phyloP scores from a whole-genome alignment of 1,139 yeast species.

The Yarrowia galli region DNA sequence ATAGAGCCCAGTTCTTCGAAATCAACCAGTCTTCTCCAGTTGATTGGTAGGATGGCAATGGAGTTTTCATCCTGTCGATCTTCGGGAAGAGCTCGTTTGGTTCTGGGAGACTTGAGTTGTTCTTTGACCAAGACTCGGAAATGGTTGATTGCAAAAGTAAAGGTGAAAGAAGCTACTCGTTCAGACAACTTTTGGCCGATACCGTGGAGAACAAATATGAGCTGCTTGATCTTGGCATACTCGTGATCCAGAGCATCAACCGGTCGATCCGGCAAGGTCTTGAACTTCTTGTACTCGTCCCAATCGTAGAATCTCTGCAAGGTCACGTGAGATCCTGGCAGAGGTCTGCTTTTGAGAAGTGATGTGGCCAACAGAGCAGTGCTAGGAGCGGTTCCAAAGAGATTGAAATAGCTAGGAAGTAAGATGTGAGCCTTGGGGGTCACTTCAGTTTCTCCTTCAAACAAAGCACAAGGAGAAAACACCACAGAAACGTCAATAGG shows the following conservation, averaged over 20 bases:
- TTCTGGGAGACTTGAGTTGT: slow-evolving; percentile 46
- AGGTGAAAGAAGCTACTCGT: slow-evolving; percentile 80
- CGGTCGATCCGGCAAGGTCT: slow-evolving; percentile 47
- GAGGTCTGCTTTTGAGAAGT: slow-evolving; percentile 46
- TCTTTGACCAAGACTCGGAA: slow-evolving; percentile 57
- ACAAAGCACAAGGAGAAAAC: slow-evolving; percentile 46
- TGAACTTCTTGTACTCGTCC: slow-evolving; percentile 47
- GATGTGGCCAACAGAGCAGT: slow-evolving; percentile 44
- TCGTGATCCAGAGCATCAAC: slow-evolving; percentile 46
- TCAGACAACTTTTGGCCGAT: slow-evolving; percentile 90
- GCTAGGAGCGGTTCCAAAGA: slow-evolving; percentile 43
- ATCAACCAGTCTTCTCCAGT: slow-evolving; percentile 53
- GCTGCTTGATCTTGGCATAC: slow-evolving; percentile 55
- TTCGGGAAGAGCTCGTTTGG: slow-evolving; percentile 44
- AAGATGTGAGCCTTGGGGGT: slow-evolving; percentile 41
- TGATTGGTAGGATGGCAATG: slow-evolving; percentile 53
- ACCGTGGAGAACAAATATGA: slow-evolving; percentile 88
- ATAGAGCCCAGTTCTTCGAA: slow-evolving; percentile 48
- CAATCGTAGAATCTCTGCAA: slow-evolving; percentile 48
- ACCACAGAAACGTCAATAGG: slow-evolving; percentile 45
- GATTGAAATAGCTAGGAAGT: slow-evolving; percentile 42
- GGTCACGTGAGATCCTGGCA: slow-evolving; percentile 47
- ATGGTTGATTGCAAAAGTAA: slow-evolving; percentile 82
- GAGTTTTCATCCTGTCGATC: slow-evolving; percentile 42
- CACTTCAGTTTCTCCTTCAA: slow-evolving; percentile 30